Percentiles rank a stretch among this genome's conserved stretches.
Conservation (phyloP, 2,329 filamentous ascomycete genomes). For the Monosporascus sp. region DNA sequence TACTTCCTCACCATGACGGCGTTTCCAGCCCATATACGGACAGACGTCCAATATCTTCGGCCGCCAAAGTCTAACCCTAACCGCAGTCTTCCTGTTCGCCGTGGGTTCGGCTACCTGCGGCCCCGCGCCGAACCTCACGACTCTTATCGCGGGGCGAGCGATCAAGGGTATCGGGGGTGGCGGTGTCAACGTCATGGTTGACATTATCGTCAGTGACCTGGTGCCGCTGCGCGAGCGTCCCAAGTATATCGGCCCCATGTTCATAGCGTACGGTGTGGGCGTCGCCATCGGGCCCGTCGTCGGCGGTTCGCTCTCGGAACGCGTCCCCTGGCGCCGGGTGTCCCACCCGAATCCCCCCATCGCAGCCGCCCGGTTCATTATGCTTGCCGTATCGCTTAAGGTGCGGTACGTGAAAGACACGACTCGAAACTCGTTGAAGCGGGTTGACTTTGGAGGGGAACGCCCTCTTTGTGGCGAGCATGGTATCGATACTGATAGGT, state of each 20-base stretch:
- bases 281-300: conserved; percentile 28
- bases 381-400: conserved; percentile 23
- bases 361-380: conserved; percentile 17
- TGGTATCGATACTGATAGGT: conserved; percentile 28
- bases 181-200: conserved; percentile 33
- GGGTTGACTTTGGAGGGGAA: conserved; percentile 32
- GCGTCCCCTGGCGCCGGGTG: conserved; percentile 34
- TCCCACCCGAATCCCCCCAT: conserved; percentile 29
- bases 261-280: conserved; percentile 28
- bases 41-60: conserved; percentile 45
- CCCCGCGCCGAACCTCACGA: conserved; percentile 30
- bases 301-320: conserved; percentile 23
- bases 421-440: conserved; percentile 5
- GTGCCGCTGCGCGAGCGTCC: conserved; percentile 42
- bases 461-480: conserved; percentile 24
- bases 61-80: conserved; percentile 33
- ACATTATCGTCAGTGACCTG: conserved; percentile 45
- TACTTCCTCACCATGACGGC: conserved; percentile 31
- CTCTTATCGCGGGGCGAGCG: conserved; percentile 35
- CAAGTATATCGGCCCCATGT: conserved; percentile 33
- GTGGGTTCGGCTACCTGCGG: conserved; percentile 43
- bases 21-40: conserved; percentile 42
- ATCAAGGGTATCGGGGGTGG: conserved; percentile 39
- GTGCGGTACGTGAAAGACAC: not conserved
- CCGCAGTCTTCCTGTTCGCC: conserved; percentile 38